Evolutionary conservation across 2,329 filamentous ascomycete genomes (phyloP), one percentile per base, ranked within the genome.

Genomic region (Xylaria arbuscula): DNA sequence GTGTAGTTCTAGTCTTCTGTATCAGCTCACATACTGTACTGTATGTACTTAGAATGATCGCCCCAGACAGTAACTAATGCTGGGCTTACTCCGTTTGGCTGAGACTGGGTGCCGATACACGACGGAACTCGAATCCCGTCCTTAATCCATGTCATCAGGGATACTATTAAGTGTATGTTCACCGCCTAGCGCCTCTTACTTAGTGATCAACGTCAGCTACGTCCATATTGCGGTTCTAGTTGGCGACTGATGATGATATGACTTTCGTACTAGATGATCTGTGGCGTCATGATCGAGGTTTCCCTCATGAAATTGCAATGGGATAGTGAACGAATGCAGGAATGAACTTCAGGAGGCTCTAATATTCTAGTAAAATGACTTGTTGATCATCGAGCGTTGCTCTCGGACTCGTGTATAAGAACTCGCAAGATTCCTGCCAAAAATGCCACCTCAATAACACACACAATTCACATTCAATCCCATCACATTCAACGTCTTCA

Each of bases 351-450:
- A 40, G 7, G 3, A 28, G 13, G 8, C 13, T 17, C 19, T 42
- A 17, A 40, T 38, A 13, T 5, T 19, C n/a, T 38, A 24, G 1
- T 13, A 19, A 36, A 19, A 19, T 38, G 11, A 5, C 11, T 7
- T 38, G 6, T 22, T 13, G n/a, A 28, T 40, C 11, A 2, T 1
- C 3, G 2, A 42, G 51, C 11, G 17, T 42, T 19, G 3, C 19
- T 28, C 36, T 13, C 19, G 11, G 22, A 45, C 15, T 57, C 17
- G 13, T 2, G 55, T 45, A 57, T 57, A 57, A 57, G 38, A 57
- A 45, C 38, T 19, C 17, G 11, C 22, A 10, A 13, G 55, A 45
- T 47, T 47, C 55, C 55, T 6, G 3, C 17, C 2, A 45, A 57
- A 19, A 8, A 32, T 10, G 17, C 24, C 45, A 47, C 2, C 17